phyloP scores from a whole-genome alignment of 495 filamentous ascomycete species.

The Darksidea phi region DNA sequence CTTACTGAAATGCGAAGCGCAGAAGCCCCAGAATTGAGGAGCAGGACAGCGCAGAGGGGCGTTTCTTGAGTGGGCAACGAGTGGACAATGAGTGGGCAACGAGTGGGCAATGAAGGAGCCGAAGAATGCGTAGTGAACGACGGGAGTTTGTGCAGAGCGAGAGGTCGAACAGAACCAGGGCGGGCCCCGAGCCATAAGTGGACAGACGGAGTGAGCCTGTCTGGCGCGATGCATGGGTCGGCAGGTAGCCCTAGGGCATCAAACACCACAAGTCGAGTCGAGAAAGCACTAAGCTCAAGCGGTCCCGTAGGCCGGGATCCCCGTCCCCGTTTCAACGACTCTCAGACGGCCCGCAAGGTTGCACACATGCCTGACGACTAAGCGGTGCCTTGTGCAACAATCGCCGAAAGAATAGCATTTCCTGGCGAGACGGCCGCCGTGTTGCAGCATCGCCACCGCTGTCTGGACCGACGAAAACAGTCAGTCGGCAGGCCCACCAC shows the following conservation, averaged over 20 bases:
- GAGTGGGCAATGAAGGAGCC: constrained; percentile 1
- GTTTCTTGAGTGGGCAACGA: too few species aligned
- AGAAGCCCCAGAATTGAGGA: background rate
- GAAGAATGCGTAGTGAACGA: too few species aligned
- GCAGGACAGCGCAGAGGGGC: constrained; percentile 4
- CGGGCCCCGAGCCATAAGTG: too few species aligned
- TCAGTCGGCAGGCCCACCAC: too few species aligned
- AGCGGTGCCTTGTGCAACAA: background rate
- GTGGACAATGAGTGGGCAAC: background rate
- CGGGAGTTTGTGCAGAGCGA: too few species aligned
- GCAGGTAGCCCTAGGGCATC: background rate
- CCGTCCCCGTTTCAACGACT: constrained; percentile 23
- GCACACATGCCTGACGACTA: background rate
- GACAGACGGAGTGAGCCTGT: background rate
- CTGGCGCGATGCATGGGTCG: background rate
- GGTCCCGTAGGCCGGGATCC: constrained; percentile 5
- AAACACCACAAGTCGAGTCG: background rate
- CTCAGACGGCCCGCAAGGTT: background rate
- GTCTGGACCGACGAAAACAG: too few species aligned
- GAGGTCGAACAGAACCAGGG: too few species aligned
- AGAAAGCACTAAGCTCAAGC: background rate
- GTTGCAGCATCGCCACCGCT: too few species aligned
- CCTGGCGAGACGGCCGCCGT: too few species aligned
- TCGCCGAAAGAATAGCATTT: background rate
- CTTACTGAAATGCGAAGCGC: background rate